Evolutionary conservation across 352 stramenopile genomes (phyloP), one percentile per base, ranked within the genome.

Genomic region (Albugo candida): DNA sequence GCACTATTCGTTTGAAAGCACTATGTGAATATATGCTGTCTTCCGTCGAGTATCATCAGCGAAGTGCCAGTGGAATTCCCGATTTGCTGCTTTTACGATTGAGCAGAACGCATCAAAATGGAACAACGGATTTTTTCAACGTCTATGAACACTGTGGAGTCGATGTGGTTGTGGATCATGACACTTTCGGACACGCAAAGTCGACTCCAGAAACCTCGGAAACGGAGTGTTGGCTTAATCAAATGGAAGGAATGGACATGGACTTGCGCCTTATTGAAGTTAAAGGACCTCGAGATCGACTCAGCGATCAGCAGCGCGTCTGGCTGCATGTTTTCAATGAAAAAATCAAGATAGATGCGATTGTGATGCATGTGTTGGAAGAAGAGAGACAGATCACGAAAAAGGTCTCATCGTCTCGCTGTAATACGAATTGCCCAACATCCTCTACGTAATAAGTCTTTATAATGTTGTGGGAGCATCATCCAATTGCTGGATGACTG

Each of bases 231-330:
- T 41, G 36, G 36, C 36, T 16, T 16, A 41, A 14, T 14, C 14
- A 14, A 14, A 14, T 16, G 5, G 37, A 31, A 1, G 49, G 13
- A 16, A 66, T 52, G 47, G 40, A 46, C 19, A 18, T 63, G 11
- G 11, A 61, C 10, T 40, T 86, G 16, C 83, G 82, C 51, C 48
- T 89, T 2, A 74, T 93, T 13, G 81, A 93, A 60, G 81, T 93
- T 12, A 93, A 93, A 51, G 79, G 79, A 0, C 77, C 81, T 20
- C 67, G 79, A 13, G 81, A 93, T 46, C 70, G 68, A 36, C 60
- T 93, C 1, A 88, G 72, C 36, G 72, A 86, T 50, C 83, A 87
- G 39, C 81, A 93, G 44, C 36, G 67, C n/a, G 55, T 80, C 1
- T 92, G 81, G 81, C 53, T 93, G 1, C 45, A 81, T 11, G 51